These are phyloP conservation scores for Elaeis guineensis DNA, from an alignment of 176 grass and related monocot genomes.

Conservation along the genomic window DNA sequence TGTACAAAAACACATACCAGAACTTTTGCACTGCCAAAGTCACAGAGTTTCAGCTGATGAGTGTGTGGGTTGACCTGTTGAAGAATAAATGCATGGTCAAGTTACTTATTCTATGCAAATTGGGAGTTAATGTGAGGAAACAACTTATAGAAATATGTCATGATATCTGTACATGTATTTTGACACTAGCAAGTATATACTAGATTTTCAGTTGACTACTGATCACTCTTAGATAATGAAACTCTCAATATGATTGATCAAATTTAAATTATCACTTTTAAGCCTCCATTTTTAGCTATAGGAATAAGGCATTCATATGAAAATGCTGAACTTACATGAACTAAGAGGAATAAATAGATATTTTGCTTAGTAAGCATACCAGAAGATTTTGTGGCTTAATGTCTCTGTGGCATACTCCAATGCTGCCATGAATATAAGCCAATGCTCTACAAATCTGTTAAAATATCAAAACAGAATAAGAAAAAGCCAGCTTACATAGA, in stretches of 20 bases:
- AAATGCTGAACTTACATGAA: not conserved
- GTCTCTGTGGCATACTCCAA: constrained; percentile 76
- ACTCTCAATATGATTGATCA: too few relatives aligned
- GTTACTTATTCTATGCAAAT: too few relatives aligned
- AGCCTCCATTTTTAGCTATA: too few relatives aligned
- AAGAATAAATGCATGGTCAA: constrained; percentile 4
- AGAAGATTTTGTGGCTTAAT: constrained; percentile 83
- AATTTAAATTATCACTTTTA: too few relatives aligned
- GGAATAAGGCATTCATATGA: too few relatives aligned
- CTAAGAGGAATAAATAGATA: not conserved
- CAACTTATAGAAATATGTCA: too few relatives aligned
- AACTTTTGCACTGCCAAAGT: constrained; percentile 84
- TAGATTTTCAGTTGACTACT: too few relatives aligned
- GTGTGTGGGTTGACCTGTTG: constrained; percentile 67
- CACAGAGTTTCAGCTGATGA: constrained; percentile 71
- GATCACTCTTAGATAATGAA: too few relatives aligned
- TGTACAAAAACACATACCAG: constrained; percentile 22
- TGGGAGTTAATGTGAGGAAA: too few relatives aligned
- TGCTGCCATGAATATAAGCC: constrained; percentile 70
- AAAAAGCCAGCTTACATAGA: too few relatives aligned
- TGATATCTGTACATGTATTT: too few relatives aligned
- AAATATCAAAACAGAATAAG: not conserved
- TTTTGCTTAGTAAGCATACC: constrained; percentile 29
- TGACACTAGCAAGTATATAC: too few relatives aligned
- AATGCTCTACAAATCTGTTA: constrained; percentile 68